Conservation (phyloP, 495 filamentous ascomycete genomes). For the Xylaria grammica region DNA sequence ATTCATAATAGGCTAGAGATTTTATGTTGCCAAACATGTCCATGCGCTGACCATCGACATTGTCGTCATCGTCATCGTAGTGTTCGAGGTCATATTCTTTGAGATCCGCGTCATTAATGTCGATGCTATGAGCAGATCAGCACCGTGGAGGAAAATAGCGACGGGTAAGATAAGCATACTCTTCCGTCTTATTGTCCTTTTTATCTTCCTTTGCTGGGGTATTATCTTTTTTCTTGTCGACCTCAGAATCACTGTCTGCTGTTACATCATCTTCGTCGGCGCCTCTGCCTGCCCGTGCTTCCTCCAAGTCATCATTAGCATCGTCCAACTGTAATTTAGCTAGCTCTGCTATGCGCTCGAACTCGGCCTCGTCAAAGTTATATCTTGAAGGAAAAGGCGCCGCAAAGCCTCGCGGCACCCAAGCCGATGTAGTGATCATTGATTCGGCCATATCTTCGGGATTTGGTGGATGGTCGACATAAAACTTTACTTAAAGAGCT, state of each 20-base stretch:
- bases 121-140: conserved; percentile 37
- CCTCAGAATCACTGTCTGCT: conserved; percentile 24
- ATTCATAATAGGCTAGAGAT: conserved; percentile 88
- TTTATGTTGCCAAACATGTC: conserved; percentile 96
- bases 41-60: conserved; percentile 69
- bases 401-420: conserved; percentile 94
- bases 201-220: conserved; percentile 33
- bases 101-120: conserved; percentile 78
- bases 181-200: conserved; percentile 36
- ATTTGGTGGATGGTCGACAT: not conserved
- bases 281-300: conserved; percentile 56
- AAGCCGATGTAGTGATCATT: conserved; percentile 93
- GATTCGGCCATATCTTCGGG: conserved; percentile 41
- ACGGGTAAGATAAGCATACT: conserved; percentile 36
- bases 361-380: conserved; percentile 90
- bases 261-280: conserved; percentile 43
- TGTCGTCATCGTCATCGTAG: conserved; percentile 81
- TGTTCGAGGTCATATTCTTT: conserved; percentile 95
- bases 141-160: not conserved
- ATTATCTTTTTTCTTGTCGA: conserved; percentile 33
- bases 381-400: conserved; percentile 90
- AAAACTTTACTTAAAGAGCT: not conserved
- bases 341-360: conserved; percentile 84
- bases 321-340: conserved; percentile 92
- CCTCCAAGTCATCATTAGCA: conserved; percentile 81